Percentiles rank a stretch among this genome's conserved stretches.
Evolutionary conservation across 1,284 basidiomycete species (phyloP).

Genomic region (Puccinia triticina): DNA sequence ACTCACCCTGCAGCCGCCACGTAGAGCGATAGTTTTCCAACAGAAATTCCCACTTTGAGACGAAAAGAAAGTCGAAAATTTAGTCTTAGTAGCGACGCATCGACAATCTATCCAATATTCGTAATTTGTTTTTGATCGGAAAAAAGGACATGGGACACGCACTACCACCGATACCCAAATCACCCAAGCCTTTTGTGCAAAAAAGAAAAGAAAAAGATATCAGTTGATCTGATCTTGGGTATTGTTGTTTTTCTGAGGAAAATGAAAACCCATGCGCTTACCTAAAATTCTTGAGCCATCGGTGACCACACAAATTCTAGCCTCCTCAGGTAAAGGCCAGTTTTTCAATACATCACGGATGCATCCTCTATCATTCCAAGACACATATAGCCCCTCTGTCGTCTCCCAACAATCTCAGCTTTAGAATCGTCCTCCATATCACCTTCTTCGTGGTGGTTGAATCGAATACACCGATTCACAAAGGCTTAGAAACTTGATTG

Average conservation of each 20-base stretch:
- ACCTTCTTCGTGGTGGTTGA: background rate
- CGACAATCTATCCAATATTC: background rate
- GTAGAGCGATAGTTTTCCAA: conserved; percentile 90
- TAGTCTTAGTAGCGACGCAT: background rate
- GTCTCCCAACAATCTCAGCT: conserved; percentile 10
- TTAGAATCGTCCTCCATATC: background rate
- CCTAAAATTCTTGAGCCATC: conserved; percentile 93
- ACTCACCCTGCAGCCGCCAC: conserved; percentile 79
- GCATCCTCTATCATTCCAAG: conserved; percentile 81
- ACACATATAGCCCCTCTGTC: conserved; percentile 66
- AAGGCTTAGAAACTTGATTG: background rate
- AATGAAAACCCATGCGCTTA: background rate
- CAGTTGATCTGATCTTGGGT: background rate
- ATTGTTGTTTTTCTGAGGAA: background rate
- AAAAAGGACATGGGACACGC: conserved; percentile 9
- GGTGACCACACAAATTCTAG: conserved; percentile 77
- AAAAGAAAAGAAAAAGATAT: background rate
- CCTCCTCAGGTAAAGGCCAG: conserved; percentile 75
- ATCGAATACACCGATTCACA: background rate
- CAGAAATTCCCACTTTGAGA: conserved; percentile 81
- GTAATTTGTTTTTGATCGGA: background rate
- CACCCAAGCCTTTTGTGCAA: conserved; percentile 67
- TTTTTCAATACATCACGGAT: conserved; percentile 72
- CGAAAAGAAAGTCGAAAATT: background rate
- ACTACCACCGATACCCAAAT: conserved; percentile 67